These are phyloP conservation scores for Rhizophlyctis rosea DNA, from an alignment of 192 early-diverging fungal species.

Conservation along the genomic window DNA sequence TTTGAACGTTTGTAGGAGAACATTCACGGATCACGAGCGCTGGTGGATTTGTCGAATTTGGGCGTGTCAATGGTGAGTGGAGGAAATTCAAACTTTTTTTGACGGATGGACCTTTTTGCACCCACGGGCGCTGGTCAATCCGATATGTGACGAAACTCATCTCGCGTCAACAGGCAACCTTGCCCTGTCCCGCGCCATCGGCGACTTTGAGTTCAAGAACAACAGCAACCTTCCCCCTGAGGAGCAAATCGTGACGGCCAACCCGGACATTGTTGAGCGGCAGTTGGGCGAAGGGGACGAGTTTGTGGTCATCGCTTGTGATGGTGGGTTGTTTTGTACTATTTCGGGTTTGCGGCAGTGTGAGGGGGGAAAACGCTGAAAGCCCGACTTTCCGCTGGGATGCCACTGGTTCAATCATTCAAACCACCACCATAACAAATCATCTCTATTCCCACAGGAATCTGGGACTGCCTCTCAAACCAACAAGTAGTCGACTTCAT, in stretches of 20 bases:
- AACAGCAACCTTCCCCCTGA: conserved; percentile 72
- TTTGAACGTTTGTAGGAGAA: conserved; percentile 49
- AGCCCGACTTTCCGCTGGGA: too few species aligned
- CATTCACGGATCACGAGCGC: conserved; percentile 78
- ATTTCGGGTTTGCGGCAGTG: not conserved
- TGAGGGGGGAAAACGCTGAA: too few species aligned
- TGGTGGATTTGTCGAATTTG: conserved; percentile 98
- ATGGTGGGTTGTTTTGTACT: conserved; percentile 57
- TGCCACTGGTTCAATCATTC: too few species aligned
- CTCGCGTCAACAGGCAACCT: conserved; percentile 74
- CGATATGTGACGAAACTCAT: too few species aligned
- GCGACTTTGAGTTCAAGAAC: conserved; percentile 99
- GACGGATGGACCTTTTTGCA: not conserved
- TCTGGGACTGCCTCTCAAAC: conserved; percentile 96
- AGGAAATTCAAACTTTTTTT: not conserved
- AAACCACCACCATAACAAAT: conserved; percentile 10
- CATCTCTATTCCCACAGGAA: too few species aligned
- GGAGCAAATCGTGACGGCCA: conserved; percentile 90
- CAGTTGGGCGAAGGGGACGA: conserved; percentile 70
- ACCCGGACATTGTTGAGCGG: conserved; percentile 77
- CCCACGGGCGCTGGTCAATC: not conserved
- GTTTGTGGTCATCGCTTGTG: conserved; percentile 95
- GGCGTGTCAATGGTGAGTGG: conserved; percentile 87
- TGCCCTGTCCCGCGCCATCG: conserved; percentile 93
- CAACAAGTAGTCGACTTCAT: conserved; percentile 88